phyloP scores from a whole-genome alignment of 2,329 filamentous ascomycete genomes.

The Xylariaceae sp. region DNA sequence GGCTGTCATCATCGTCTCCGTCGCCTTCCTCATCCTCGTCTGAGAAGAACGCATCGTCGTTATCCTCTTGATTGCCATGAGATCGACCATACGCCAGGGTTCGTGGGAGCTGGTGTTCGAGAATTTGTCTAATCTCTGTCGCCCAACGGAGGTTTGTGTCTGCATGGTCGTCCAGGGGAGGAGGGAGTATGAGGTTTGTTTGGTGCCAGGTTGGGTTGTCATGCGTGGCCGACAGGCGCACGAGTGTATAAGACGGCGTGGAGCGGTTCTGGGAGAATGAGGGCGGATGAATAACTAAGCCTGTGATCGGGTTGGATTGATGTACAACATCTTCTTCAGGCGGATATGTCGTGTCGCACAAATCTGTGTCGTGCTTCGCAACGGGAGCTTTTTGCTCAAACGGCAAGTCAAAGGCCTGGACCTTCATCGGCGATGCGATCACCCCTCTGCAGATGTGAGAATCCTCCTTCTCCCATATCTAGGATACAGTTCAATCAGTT shows the following conservation, averaged over 20 bases:
- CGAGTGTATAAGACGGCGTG: conserved; percentile 46
- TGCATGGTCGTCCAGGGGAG: conserved; percentile 12
- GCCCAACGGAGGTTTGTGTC: conserved; percentile 41
- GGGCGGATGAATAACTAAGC: conserved; percentile 44
- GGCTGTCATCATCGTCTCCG: conserved; percentile 26
- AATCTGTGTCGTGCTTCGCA: conserved; percentile 36
- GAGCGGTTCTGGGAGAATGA: conserved; percentile 29
- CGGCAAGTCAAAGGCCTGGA: conserved; percentile 47
- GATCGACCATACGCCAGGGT: conserved; percentile 39
- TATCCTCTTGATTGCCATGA: conserved; percentile 30
- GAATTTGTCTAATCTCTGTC: conserved; percentile 40
- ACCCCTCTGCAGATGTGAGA: conserved; percentile 46
- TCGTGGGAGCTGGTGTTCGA: conserved; percentile 41
- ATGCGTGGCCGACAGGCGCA: conserved; percentile 48
- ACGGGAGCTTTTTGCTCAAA: conserved; percentile 31
- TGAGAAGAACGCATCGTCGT: conserved; percentile 23
- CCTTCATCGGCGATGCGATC: conserved; percentile 47
- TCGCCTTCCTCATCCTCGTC: conserved; percentile 24
- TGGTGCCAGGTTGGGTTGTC: conserved; percentile 50
- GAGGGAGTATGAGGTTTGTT: conserved; percentile 38
- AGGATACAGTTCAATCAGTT: conserved; percentile 11
- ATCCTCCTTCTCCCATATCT: conserved; percentile 41
- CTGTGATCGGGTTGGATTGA: conserved; percentile 43
- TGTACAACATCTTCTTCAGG: conserved; percentile 29
- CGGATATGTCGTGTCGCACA: conserved; percentile 46